Evolutionary conservation across 169 alveolate species (phyloP).

Genomic region (Plasmodium malariae): DNA sequence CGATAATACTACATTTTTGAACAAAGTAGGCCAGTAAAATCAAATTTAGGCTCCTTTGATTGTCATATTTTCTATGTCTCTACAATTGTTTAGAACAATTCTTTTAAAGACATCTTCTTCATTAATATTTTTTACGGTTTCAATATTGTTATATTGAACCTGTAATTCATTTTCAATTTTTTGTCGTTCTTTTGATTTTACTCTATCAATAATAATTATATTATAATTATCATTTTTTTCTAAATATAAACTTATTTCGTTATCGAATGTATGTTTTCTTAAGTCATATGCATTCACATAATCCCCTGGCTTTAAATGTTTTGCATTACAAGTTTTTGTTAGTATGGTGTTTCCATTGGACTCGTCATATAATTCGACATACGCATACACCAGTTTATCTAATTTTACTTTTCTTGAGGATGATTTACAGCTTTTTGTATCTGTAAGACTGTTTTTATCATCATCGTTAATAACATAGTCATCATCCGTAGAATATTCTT

Average conservation of each 20-base stretch:
- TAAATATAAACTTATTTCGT: constrained; percentile 29
- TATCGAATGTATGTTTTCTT: constrained; percentile 64
- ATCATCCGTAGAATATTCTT: background rate
- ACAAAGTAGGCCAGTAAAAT: too few species aligned
- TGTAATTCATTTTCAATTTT: constrained; percentile 59
- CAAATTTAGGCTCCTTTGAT: too few species aligned
- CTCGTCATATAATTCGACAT: constrained; percentile 65
- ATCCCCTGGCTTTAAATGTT: constrained; percentile 72
- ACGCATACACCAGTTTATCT: constrained; percentile 69
- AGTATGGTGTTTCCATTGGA: constrained; percentile 56
- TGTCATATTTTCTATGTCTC: constrained; percentile 37
- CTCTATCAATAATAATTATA: constrained; percentile 68
- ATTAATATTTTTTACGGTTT: constrained; percentile 45
- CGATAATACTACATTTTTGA: too few species aligned
- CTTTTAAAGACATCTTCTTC: constrained; percentile 42
- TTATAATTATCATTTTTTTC: constrained; percentile 65
- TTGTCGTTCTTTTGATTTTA: constrained; percentile 47
- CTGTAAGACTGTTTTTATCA: constrained; percentile 10
- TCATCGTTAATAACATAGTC: background rate
- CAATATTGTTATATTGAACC: constrained; percentile 56
- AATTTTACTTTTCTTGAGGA: constrained; percentile 67
- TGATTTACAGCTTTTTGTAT: constrained; percentile 48
- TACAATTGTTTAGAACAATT: constrained; percentile 32
- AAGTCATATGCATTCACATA: constrained; percentile 71
- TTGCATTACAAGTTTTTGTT: constrained; percentile 72